Percentiles rank a stretch among this genome's conserved stretches.
Conservation (phyloP, 441 rosid species). For the Erodium trifolium region DNA sequence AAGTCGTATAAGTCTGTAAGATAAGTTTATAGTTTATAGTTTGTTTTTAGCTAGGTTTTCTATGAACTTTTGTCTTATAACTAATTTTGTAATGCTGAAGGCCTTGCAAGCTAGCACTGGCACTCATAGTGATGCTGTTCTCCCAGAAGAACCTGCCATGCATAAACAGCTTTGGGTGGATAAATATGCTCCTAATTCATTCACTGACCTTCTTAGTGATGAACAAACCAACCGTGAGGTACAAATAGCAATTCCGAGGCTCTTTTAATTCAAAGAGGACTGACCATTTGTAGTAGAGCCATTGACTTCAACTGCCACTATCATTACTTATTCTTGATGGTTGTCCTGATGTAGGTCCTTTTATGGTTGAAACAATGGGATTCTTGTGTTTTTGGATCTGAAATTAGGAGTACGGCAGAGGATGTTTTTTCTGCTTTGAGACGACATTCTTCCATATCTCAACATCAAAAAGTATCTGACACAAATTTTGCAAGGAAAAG, state of each 20-base stretch:
- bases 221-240: conserved; percentile 98
- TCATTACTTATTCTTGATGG: conserved; percentile 20
- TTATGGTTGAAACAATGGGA: conserved; percentile 99
- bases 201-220: conserved; percentile 97
- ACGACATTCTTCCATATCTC: conserved; percentile 69
- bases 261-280: conserved; percentile 12
- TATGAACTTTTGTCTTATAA: conserved; percentile 14
- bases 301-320: conserved; percentile 1
- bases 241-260: conserved; percentile 17
- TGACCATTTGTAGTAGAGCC: conserved; percentile 13
- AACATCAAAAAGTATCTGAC: conserved; percentile 44
- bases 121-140: conserved; percentile 32
- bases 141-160: conserved; percentile 36
- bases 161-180: conserved; percentile 92
- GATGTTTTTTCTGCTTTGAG: conserved; percentile 81
- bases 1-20: neutral
- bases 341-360: conserved; percentile 54
- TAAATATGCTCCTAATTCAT: conserved; percentile 86
- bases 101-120: conserved; percentile 68
- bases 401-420: conserved; percentile 83
- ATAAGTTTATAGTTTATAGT: neutral
- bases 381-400: conserved; percentile 94
- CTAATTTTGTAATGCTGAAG: conserved; percentile 35
- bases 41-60: neutral
- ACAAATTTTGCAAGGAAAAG: conserved; percentile 43